Conservation (phyloP, 768 basidiomycete species). For the Strobilomyces echinocephalus region DNA sequence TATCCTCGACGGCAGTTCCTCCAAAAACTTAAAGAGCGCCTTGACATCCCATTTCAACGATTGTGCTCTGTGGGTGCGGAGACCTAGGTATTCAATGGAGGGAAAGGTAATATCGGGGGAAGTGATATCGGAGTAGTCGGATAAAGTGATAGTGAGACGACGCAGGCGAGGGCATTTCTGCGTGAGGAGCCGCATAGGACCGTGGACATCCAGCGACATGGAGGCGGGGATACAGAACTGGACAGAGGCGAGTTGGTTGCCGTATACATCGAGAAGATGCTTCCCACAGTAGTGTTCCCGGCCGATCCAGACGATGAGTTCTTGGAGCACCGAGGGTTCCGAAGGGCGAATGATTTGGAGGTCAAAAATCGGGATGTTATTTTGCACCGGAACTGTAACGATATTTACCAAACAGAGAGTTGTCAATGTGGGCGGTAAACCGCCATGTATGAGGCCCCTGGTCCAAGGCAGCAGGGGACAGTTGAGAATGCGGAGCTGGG, state of each 20-base stretch:
- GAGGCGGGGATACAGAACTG: not conserved
- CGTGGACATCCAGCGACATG: not conserved
- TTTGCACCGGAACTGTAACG: not conserved
- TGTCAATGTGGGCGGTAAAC: conserved; percentile 10
- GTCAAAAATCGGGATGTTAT: not conserved
- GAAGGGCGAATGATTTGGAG: not conserved
- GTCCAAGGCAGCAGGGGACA: conserved; percentile 10
- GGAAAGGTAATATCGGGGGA: conserved; percentile 4
- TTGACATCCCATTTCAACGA: not conserved
- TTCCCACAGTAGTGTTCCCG: conserved; percentile 1
- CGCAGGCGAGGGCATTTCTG: conserved; percentile 15
- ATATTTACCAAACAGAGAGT: conserved; percentile 9
- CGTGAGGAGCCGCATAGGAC: conserved; percentile 7
- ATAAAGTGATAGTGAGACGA: conserved; percentile 17
- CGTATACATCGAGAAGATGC: conserved; percentile 10
- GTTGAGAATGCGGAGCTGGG: conserved; percentile 16
- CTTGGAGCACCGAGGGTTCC: conserved; percentile 8
- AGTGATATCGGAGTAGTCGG: not conserved
- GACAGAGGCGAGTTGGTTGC: conserved; percentile 16
- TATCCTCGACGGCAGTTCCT: conserved; percentile 2
- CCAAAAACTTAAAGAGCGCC: conserved; percentile 12
- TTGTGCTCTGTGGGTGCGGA: conserved; percentile 6
- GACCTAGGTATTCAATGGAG: conserved; percentile 15
- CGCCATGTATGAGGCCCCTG: not conserved
- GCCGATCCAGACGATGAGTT: conserved; percentile 15